phyloP scores from a whole-genome alignment of 2,329 filamentous ascomycete species.

The Aspergillus melleus region DNA sequence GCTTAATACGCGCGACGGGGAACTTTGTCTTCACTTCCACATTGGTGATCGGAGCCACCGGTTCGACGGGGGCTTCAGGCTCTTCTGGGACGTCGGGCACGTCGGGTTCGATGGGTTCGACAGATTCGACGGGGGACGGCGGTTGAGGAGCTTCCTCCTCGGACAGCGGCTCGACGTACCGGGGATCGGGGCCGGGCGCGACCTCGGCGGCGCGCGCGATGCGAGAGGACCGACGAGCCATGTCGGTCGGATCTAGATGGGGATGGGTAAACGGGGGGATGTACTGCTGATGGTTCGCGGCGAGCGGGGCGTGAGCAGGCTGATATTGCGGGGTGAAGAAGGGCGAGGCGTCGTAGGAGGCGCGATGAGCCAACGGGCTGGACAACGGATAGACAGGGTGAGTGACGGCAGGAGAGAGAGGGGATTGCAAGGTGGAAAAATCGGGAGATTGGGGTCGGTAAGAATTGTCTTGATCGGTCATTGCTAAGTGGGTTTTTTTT shows the following conservation, averaged over 20 bases:
- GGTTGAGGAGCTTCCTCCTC: constrained; percentile 21
- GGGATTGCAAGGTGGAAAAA: constrained; percentile 50
- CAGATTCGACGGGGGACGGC: not conserved
- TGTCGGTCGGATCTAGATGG: constrained; percentile 30
- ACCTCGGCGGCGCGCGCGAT: constrained; percentile 34
- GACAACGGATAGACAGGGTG: constrained; percentile 31
- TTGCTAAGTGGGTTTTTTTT: constrained; percentile 29
- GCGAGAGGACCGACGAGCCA: constrained; percentile 45
- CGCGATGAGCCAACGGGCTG: constrained; percentile 38
- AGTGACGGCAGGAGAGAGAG: constrained; percentile 38
- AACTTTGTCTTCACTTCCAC: constrained; percentile 91
- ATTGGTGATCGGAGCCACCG: constrained; percentile 18
- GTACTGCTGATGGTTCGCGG: constrained; percentile 38
- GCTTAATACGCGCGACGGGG: constrained; percentile 94
- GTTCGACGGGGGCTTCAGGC: constrained; percentile 24
- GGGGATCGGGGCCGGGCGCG: constrained; percentile 24
- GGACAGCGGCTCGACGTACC: constrained; percentile 25
- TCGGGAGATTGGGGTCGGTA: constrained; percentile 52
- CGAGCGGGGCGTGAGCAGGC: constrained; percentile 18
- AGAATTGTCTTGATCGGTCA: constrained; percentile 46
- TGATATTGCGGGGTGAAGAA: constrained; percentile 45
- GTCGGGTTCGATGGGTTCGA: not conserved
- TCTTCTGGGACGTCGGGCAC: not conserved
- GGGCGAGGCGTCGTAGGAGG: constrained; percentile 49
- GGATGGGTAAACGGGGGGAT: constrained; percentile 31